Evolutionary conservation across 2,329 filamentous ascomycete species (phyloP).

Genomic region (Talaromyces sp.): DNA sequence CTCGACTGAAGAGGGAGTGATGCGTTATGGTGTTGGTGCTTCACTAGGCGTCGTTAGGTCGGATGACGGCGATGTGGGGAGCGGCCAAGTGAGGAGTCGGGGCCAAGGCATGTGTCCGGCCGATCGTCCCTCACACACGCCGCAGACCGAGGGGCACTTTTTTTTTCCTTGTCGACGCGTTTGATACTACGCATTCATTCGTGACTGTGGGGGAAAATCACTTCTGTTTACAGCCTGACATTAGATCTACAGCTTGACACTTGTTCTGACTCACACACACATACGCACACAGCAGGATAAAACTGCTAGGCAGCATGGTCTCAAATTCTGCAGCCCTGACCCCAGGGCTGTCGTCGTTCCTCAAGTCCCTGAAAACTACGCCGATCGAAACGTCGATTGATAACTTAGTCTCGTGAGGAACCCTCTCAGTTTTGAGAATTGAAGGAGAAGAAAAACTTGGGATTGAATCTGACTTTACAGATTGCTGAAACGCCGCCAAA

Average conservation of each 20-base stretch:
- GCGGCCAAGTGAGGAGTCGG: slow-evolving; percentile 3
- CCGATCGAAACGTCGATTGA: slow-evolving; percentile 78
- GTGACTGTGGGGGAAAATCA: not conserved
- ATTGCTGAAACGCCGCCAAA: slow-evolving; percentile 84
- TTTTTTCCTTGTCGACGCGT: not conserved
- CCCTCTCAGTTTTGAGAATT: slow-evolving; percentile 8
- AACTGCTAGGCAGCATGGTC: slow-evolving; percentile 45
- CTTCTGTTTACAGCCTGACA: not conserved
- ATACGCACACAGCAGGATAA: not conserved
- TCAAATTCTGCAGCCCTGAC: slow-evolving; percentile 53
- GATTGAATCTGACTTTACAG: slow-evolving; percentile 41
- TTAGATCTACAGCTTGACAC: not conserved
- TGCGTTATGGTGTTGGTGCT: not conserved
- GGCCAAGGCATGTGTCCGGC: not conserved
- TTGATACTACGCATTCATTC: not conserved
- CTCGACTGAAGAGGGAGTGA: not conserved
- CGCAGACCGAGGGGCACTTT: not conserved
- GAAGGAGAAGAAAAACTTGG: not conserved
- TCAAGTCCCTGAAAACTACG: slow-evolving; percentile 70
- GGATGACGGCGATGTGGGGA: slow-evolving; percentile 15
- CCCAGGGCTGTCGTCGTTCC: slow-evolving; percentile 70
- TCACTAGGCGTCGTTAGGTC: slow-evolving; percentile 1
- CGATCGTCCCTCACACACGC: not conserved
- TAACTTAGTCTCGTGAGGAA: slow-evolving; percentile 67
- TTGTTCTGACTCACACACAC: not conserved